Evolutionary conservation across 2,329 filamentous ascomycete species (phyloP), one percentile per base, ranked within the genome.

Genomic region (Ophiostoma quercus): DNA sequence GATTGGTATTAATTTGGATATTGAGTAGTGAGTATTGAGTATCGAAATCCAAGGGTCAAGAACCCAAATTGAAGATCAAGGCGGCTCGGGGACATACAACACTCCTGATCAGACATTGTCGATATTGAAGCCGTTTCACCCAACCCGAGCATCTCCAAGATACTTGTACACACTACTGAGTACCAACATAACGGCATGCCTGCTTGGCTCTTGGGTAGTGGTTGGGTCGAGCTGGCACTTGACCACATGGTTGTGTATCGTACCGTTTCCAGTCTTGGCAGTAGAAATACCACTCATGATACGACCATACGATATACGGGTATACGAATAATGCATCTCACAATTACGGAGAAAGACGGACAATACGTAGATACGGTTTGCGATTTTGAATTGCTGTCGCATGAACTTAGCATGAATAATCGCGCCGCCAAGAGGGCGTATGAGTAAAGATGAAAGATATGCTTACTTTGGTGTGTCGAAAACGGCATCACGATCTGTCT

Each of bases 61-160:
- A 19, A 43, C 41, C 34, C 34, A 34, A 34, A 34, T 5, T 12
- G 12, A 43, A 43, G 41, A 43, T 16, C 6, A 25, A 22, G 22
- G 22, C 51, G n/a, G 51, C 51, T 65, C 62, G 62, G 62, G 62
- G 62, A n/a, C 62, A n/a, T 65, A 3, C 62, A 39, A 39, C 29
- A 65, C 32, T 39, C 62, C 62, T 65, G 3, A 25, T 60, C 25
- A 60, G 57, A 34, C 57, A 32, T 8, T 11, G 25, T 62, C 11
- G 11, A 14, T 7, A 60, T 29, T 22, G 22, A 25, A 22, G 8
- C 22, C 25, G 51, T 57, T 62, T 62, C 57, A 62, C 57, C 7
- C 16, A 47, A 47, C 43, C 6, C 19, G 14, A 32, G 25, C 25
- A 62, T 60, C 8, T 54, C 47, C 19, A 54, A 22, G 16, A 22